Evolutionary conservation across 768 basidiomycete genomes (phyloP), one percentile per base, ranked within the genome.

Genomic region (Coprinellus micaceus): DNA sequence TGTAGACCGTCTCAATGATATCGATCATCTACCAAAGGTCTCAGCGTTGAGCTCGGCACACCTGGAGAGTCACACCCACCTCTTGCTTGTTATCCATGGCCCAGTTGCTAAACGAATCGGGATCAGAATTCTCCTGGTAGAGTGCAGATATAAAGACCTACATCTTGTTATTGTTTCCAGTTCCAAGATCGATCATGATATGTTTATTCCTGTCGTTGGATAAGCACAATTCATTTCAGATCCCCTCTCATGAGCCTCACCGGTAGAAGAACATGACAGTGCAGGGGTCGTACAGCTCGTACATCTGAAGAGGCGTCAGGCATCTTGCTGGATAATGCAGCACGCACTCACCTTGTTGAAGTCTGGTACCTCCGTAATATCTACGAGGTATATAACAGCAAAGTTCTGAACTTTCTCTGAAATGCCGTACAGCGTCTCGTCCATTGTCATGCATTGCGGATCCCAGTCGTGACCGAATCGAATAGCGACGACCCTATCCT

Each of bases 101-200:
- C 97, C 97, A 98, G 70, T 98, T 98, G 71, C 97, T 98, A 63
- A 22, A 24, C 12, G 39, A 39, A 22, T 33, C 39, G 26, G 15
- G n/a, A n/a, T 12, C 26, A 21, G 44, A 25, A 46, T 65, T 48
- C 68, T 54, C 43, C 22, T 1, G 36, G 36, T 22, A 28, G 0
- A 45, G 36, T 26, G 54, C 12, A 21, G 26, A 52, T 37, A 40
- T 24, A 15, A 11, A 17, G 3, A 78, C 92, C 61, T 56, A 95
- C 94, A 97, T 97, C 77, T 98, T 98, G 75, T 98, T 98, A 74
- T 98, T 98, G 73, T 98, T 97, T 78, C 95, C 95, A 49, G 95
- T 98, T n/a, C 94, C 95, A 61, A 98, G 75, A 83, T 98, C 97
- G 66, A 99, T 98, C 96, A 98, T 98, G 74, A 98, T 98, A 69